phyloP scores from a whole-genome alignment of 768 basidiomycete genomes.

The Gautieria morchelliformis region DNA sequence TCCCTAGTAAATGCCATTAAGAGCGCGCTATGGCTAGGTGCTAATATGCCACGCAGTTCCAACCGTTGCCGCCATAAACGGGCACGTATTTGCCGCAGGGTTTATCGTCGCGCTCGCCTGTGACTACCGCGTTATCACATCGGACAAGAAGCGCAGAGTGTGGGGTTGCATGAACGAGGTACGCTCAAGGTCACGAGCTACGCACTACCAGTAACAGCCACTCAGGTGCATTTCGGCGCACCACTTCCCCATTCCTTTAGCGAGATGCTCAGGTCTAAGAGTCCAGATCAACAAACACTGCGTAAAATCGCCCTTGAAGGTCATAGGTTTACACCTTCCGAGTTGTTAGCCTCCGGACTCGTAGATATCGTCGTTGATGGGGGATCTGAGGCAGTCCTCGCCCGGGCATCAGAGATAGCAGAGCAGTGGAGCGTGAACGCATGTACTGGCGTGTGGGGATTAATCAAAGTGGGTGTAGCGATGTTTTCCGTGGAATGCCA shows the following conservation, averaged over 20 bases:
- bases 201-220: not conserved
- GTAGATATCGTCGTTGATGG: conserved; percentile 58
- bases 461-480: conserved; percentile 46
- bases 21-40: not conserved
- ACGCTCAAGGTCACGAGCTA: conserved; percentile 7
- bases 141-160: conserved; percentile 64
- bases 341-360: conserved; percentile 56
- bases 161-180: conserved; percentile 96
- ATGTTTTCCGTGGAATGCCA: not conserved
- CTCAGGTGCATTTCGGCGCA: conserved; percentile 73
- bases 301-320: conserved; percentile 77
- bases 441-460: conserved; percentile 55
- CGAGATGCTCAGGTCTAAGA: conserved; percentile 52
- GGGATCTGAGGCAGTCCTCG: conserved; percentile 48
- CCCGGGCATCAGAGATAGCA: conserved; percentile 56
- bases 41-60: conserved; percentile 40
- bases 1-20: conserved; percentile 44
- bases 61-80: conserved; percentile 70
- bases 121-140: conserved; percentile 85
- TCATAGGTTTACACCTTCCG: conserved; percentile 63
- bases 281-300: conserved; percentile 45
- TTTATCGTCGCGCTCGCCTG: conserved; percentile 72
- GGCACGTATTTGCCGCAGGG: conserved; percentile 80
- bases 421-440: conserved; percentile 42
- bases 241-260: conserved; percentile 67